Evolutionary conservation across 495 filamentous ascomycete genomes (phyloP).

Genomic region (Aspergillus leporis): DNA sequence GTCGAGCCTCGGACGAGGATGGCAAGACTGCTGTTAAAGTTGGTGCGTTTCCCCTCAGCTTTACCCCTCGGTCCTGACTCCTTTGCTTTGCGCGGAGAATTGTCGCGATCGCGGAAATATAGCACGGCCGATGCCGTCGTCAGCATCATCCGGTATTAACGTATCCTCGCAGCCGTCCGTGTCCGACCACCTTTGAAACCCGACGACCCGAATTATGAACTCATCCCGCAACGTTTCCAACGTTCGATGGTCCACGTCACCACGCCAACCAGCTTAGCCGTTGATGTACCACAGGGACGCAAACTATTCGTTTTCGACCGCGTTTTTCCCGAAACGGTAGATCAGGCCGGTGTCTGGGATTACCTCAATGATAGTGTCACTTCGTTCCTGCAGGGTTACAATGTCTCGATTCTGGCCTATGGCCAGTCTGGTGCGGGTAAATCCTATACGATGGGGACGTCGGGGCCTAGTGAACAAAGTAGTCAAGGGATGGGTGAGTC

Average conservation of each 20-base stretch:
- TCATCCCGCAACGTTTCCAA: constrained; percentile 94
- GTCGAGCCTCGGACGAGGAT: constrained; percentile 91
- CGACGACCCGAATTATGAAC: constrained; percentile 86
- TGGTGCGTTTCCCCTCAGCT: constrained; percentile 63
- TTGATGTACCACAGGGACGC: constrained; percentile 88
- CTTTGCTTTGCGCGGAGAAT: background rate
- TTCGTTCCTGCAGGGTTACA: constrained; percentile 95
- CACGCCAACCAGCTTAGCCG: constrained; percentile 76
- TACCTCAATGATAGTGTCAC: constrained; percentile 88
- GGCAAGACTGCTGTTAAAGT: constrained; percentile 97
- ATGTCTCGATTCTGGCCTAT: constrained; percentile 97
- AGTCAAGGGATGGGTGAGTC: constrained; percentile 74
- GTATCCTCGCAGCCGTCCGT: constrained; percentile 69
- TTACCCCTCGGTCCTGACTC: background rate
- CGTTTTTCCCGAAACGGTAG: constrained; percentile 81
- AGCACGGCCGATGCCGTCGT: background rate
- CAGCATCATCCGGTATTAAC: constrained; percentile 15
- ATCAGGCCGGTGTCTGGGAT: constrained; percentile 92
- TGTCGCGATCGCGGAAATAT: background rate
- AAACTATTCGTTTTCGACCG: constrained; percentile 96
- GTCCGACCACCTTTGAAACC: constrained; percentile 86
- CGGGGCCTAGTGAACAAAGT: constrained; percentile 79
- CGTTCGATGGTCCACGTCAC: constrained; percentile 89
- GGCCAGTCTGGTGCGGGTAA: constrained; percentile 99
- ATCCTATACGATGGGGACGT: constrained; percentile 98